These are phyloP conservation scores for Acarospora socialis DNA, from an alignment of 2,329 filamentous ascomycete genomes.

Conservation along the genomic window DNA sequence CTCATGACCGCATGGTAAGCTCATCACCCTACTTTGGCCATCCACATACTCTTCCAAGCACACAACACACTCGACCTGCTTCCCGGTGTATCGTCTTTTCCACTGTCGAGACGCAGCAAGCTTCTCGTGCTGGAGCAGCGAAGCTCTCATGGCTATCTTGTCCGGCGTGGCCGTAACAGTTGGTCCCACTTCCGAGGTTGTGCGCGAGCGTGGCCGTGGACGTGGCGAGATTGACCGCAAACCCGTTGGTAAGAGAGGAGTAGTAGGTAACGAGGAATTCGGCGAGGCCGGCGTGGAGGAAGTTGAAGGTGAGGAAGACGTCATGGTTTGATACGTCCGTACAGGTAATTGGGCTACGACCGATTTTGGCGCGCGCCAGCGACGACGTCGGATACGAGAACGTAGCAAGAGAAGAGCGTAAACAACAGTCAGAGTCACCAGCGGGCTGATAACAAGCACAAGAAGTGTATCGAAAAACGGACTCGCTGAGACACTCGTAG, in stretches of 20 bases:
- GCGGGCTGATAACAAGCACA: conserved; percentile 88
- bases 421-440: conserved; percentile 84
- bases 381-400: conserved; percentile 71
- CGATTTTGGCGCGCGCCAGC: conserved; percentile 96
- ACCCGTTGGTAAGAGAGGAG: conserved; percentile 58
- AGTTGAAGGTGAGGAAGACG: conserved; percentile 42
- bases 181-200: conserved; percentile 19
- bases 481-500: conserved; percentile 71
- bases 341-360: conserved; percentile 91
- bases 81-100: conserved; percentile 46
- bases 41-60: conserved; percentile 94
- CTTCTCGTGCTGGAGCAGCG: conserved; percentile 29
- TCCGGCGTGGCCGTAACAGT: conserved; percentile 15
- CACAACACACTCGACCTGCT: conserved; percentile 80
- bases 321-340: conserved; percentile 81
- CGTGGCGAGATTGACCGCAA: conserved; percentile 20
- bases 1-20: conserved; percentile 89
- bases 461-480: conserved; percentile 93
- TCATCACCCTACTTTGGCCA: conserved; percentile 91
- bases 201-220: conserved; percentile 26
- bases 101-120: conserved; percentile 22
- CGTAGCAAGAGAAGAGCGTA: conserved; percentile 79
- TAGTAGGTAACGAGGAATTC: conserved; percentile 54
- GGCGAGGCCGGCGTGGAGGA: conserved; percentile 48
- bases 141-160: conserved; percentile 15